Base-by-base conservation (phyloP, 345 rosid species). In the Cardamine resedifolia region DNA sequence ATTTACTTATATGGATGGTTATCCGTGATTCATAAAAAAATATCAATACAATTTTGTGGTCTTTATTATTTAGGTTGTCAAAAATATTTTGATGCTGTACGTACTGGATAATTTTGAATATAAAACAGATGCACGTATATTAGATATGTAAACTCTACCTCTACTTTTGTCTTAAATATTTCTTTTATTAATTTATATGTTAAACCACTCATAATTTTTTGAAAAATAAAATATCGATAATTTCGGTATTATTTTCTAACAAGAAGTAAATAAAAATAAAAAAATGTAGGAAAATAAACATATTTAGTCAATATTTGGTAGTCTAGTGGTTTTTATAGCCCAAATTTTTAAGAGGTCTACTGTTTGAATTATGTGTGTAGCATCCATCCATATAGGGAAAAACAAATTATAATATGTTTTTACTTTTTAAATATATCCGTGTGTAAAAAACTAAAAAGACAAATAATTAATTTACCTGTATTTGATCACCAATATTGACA, bases 401-500 rank as follows among this genome's bases (percentile, higher is more conserved):
- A 4, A 12, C 11, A n/a, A 3, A 5, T 47, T 45, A 45, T 45
- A 2, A 18, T 16, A 45, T 16, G 5, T n/a, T n/a, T n/a, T n/a
- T n/a, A n/a, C n/a, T 10, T 6, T 16, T 2, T 7, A 9, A 10
- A 30, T 56, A 56, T 16, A 56, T 8, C 14, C 9, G 3, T 18
- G 16, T n/a, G n/a, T n/a, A n/a, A n/a, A n/a, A n/a, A n/a, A n/a
- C n/a, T 51, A 31, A 30, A 31, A 50, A 15, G 15, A 31, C 7
- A 68, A 51, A 23, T 10, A 41, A 52, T 5, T 14, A 47, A 33
- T 19, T 66, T 72, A 94, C 97, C 96, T 95, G 98, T 57, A 90
- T 77, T 83, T 95, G 99, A 75, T 94, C 98, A 1, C 98, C 98
- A 27, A 94, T 83, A 69, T 94, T 94, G 80, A 94, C 85, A 18